Base-by-base conservation (phyloP, 2,329 filamentous ascomycete genomes). In the Sporothrix inflata region DNA sequence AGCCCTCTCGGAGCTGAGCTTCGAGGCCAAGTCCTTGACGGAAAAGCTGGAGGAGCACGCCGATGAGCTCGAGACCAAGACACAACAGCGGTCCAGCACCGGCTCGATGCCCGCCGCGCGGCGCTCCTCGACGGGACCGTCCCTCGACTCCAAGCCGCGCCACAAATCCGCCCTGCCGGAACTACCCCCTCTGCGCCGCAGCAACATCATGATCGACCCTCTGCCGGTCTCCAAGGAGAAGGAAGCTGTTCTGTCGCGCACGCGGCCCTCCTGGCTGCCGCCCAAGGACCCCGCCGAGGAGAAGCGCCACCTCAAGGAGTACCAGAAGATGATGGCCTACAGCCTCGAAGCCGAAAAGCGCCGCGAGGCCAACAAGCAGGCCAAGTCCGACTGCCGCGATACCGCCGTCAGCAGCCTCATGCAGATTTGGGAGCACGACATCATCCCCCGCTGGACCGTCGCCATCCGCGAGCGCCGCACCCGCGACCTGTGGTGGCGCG, bases 231-330 rank as follows among this genome's bases (percentile, higher is more conserved):
- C 92, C 61, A 94, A 93, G 80, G 93, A 96, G 81, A 96, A 96
- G 79, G 92, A 95, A 78, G 92, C 92, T 3, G 92, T 94, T 1
- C 84, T 96, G 27, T 94, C 92, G 30, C 87, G 93, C 21, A 96
- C 93, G 1, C 86, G 93, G 49, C 93, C 93, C 0, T 94, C 92
- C 1, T 96, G 93, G 93, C 84, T 96, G 2, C 93, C 93, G 0
- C 93, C 93, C 0, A 96, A 96, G 82, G 90, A 96, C 75, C 94
- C 94, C 1, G 92, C 92, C 70, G 96, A 99, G 81, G 96, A 99
- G 83, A 92, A 89, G 79, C 91, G 91, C 76, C 96, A 99, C 81
- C 80, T 99, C 75, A 94, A 89, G 78, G 90, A 96, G 79, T 96
- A 94, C 79, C 91, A 94, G 81, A 90, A 87, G 80, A 94, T 96